Evolutionary conservation across 1,284 basidiomycete species (phyloP), one percentile per base, ranked within the genome.

Genomic region (Rhodotorula sp.): DNA sequence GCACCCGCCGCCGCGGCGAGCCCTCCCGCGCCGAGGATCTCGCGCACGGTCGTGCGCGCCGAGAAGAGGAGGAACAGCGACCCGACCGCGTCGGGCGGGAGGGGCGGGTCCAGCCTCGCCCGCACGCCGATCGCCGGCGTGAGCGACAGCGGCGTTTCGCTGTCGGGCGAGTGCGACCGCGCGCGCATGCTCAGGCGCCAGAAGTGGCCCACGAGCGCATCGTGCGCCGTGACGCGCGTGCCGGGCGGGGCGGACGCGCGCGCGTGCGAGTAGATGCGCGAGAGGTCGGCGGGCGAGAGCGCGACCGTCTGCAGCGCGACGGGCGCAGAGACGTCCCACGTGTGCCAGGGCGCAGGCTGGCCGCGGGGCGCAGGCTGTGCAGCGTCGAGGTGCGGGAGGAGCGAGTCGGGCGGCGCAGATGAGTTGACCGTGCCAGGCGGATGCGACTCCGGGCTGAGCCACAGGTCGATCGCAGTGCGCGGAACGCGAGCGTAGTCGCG

Each of bases 201-300:
- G 55, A 56, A 42, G 55, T 56, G 55, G 7, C 19, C 55, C 19
- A 56, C 55, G 55, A 56, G 55, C 19, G 55, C 55, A 41, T 56
- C 55, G 55, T 56, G 55, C 9, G 41, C 19, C 19, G 41, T 42
- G 9, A 56, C 41, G 55, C 55, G 34, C 34, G 34, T 34, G 34
- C 34, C 34, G 34, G 34, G 34, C 34, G 34, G 34, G 25, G 10
- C 41, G 21, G 4, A 23, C 55, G 8, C 34, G 21, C 19, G 12
- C 55, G 14, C 34, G 25, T 4, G 55, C 55, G 34, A 17, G 25
- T 25, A 42, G 34, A 56, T 42, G 55, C 41, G 55, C 19, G 17
- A 9, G 19, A 56, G 55, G 21, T 27, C 13, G 9, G 41, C 8
- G 9, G 34, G 17, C 3, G 55, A 23, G 55, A 56, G 41, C 41